These are phyloP conservation scores for Pythium aquatile DNA, from an alignment of 352 stramenopile species.

Conservation along the genomic window DNA sequence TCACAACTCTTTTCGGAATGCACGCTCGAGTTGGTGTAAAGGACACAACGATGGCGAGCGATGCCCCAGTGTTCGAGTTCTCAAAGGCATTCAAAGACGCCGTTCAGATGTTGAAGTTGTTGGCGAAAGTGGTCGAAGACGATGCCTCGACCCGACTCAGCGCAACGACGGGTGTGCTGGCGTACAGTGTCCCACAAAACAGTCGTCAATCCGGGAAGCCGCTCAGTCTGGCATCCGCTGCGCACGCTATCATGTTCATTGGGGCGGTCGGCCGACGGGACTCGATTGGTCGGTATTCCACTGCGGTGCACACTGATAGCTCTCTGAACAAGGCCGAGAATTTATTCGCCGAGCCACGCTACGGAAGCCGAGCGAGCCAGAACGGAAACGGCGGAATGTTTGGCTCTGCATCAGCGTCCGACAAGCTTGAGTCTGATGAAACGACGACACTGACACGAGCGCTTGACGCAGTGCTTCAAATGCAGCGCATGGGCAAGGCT, in stretches of 20 bases:
- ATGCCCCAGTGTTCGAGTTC: conserved; percentile 61
- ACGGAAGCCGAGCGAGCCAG: not conserved
- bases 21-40: conserved; percentile 78
- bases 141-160: conserved; percentile 59
- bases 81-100: conserved; percentile 73
- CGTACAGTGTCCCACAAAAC: conserved; percentile 35
- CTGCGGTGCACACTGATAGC: conserved; percentile 50
- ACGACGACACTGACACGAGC: conserved; percentile 22
- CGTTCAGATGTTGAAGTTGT: conserved; percentile 81
- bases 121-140: conserved; percentile 69
- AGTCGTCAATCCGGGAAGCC: conserved; percentile 9
- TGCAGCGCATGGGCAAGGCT: conserved; percentile 1
- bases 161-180: conserved; percentile 56
- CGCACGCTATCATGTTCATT: conserved; percentile 19
- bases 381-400: not conserved
- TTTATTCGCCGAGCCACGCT: conserved; percentile 40
- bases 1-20: conserved; percentile 86
- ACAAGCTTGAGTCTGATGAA: conserved; percentile 22
- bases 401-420: conserved; percentile 1
- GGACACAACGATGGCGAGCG: conserved; percentile 67
- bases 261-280: conserved; percentile 29
- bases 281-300: conserved; percentile 75
- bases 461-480: conserved; percentile 25
- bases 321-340: conserved; percentile 75
- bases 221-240: not conserved